Evolutionary conservation across 305 asterid genomes (phyloP).

Genomic region (Fraxinus floribunda): DNA sequence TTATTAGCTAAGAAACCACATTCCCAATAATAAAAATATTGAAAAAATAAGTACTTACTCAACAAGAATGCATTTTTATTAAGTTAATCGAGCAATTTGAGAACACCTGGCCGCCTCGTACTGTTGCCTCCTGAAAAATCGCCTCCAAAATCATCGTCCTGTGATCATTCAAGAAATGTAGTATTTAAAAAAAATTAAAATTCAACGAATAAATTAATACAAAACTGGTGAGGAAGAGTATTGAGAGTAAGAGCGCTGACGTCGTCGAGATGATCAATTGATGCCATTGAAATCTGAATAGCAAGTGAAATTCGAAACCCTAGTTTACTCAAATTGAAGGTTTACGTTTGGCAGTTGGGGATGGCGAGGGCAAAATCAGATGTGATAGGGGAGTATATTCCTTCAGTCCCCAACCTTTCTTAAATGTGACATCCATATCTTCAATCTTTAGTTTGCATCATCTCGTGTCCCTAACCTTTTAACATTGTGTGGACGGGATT

Average conservation of each 20-base stretch:
- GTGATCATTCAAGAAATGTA: slow-evolving; percentile 4
- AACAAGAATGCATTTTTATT: not conserved
- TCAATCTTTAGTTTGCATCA: not conserved
- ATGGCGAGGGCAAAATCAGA: not conserved
- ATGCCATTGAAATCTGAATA: slow-evolving; percentile 47
- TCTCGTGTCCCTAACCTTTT: not conserved
- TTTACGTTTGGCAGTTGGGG: not conserved
- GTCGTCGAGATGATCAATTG: slow-evolving; percentile 56
- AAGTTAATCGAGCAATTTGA: not conserved
- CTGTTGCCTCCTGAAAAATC: slow-evolving; percentile 51
- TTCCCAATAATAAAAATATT: slow-evolving; percentile 3
- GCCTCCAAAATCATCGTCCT: slow-evolving; percentile 80
- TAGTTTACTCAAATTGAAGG: slow-evolving; percentile 11
- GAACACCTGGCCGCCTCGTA: slow-evolving; percentile 55
- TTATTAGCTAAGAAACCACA: slow-evolving; percentile 48
- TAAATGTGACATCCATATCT: not conserved
- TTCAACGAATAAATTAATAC: not conserved
- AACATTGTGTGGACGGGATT: not conserved
- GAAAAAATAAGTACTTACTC: not conserved
- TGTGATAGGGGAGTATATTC: not conserved
- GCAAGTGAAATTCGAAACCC: slow-evolving; percentile 40
- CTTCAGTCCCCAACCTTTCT: not conserved
- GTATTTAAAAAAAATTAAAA: slow-evolving; percentile 2
- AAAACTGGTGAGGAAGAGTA: not conserved
- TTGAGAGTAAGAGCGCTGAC: slow-evolving; percentile 29